Conservation (phyloP, 176 grass and related monocot genomes). For the Avena sativa region DNA sequence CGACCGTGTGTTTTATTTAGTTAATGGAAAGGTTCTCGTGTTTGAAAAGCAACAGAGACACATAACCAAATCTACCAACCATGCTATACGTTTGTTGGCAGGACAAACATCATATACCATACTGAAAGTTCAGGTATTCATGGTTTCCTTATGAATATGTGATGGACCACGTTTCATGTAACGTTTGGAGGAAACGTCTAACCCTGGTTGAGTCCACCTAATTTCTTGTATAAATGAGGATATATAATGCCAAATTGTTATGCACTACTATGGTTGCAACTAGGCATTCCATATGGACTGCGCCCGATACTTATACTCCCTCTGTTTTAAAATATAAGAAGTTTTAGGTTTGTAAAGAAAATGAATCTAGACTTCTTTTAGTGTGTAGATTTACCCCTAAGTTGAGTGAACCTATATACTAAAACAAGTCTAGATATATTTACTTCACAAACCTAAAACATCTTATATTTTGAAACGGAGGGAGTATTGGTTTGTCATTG, state of each 20-base stretch:
- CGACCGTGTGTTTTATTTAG: neutral
- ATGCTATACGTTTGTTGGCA: slow-evolving; percentile 12
- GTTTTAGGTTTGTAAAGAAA: too few relatives aligned
- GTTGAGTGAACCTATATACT: too few relatives aligned
- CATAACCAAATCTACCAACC: slow-evolving; percentile 36
- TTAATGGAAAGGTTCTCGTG: neutral
- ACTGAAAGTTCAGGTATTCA: slow-evolving; percentile 24
- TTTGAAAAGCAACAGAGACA: slow-evolving; percentile 37
- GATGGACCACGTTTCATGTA: neutral
- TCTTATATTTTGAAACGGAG: too few relatives aligned
- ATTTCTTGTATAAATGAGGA: neutral
- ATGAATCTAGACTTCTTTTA: too few relatives aligned
- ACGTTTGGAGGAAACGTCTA: neutral
- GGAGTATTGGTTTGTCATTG: neutral
- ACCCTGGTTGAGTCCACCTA: neutral
- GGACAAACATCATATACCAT: slow-evolving; percentile 25
- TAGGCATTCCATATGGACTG: neutral
- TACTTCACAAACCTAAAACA: too few relatives aligned
- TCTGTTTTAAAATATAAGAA: too few relatives aligned
- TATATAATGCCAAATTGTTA: neutral
- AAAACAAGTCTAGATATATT: too few relatives aligned
- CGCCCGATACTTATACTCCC: neutral
- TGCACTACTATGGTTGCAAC: neutral
- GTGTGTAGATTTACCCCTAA: too few relatives aligned
- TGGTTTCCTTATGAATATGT: slow-evolving; percentile 11